phyloP scores from a whole-genome alignment of 2,329 filamentous ascomycete genomes.

The Cercospora janseana region DNA sequence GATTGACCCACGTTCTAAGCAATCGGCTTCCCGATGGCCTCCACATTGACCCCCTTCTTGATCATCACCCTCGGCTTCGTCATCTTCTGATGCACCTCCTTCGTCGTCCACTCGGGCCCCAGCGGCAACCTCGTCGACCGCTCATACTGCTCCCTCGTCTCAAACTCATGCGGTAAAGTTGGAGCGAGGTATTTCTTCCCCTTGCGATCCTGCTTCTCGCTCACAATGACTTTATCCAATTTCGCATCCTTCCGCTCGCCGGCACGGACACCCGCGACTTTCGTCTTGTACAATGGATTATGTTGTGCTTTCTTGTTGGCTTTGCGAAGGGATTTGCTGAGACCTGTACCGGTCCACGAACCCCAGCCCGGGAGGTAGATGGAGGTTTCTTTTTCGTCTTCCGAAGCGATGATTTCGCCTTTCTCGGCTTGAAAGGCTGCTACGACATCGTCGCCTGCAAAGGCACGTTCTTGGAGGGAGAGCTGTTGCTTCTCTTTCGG shows the following conservation, averaged over 20 bases:
- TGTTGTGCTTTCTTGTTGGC: constrained; percentile 52
- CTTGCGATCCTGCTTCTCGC: constrained; percentile 87
- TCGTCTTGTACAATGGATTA: constrained; percentile 57
- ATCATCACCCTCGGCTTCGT: constrained; percentile 87
- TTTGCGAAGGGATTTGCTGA: constrained; percentile 68
- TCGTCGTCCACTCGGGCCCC: constrained; percentile 94
- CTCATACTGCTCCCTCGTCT: constrained; percentile 86
- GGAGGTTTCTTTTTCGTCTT: constrained; percentile 79
- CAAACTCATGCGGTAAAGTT: constrained; percentile 83
- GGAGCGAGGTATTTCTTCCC: constrained; percentile 85
- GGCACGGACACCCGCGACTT: constrained; percentile 66
- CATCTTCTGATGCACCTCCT: constrained; percentile 83
- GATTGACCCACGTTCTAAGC: constrained; percentile 38
- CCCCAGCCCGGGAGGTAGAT: constrained; percentile 94
- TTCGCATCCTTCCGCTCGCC: constrained; percentile 78
- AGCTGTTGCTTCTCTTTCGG: constrained; percentile 51
- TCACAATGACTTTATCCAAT: constrained; percentile 82
- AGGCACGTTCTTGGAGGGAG: constrained; percentile 75
- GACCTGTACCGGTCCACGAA: constrained; percentile 80
- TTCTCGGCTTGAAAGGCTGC: constrained; percentile 82
- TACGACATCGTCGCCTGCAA: constrained; percentile 82
- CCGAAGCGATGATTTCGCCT: constrained; percentile 64
- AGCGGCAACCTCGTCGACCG: constrained; percentile 80
- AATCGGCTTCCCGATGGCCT: constrained; percentile 77
- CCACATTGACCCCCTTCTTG: constrained; percentile 80